phyloP scores from a whole-genome alignment of 2,329 filamentous ascomycete genomes.

The Ophiosphaerella narmari region DNA sequence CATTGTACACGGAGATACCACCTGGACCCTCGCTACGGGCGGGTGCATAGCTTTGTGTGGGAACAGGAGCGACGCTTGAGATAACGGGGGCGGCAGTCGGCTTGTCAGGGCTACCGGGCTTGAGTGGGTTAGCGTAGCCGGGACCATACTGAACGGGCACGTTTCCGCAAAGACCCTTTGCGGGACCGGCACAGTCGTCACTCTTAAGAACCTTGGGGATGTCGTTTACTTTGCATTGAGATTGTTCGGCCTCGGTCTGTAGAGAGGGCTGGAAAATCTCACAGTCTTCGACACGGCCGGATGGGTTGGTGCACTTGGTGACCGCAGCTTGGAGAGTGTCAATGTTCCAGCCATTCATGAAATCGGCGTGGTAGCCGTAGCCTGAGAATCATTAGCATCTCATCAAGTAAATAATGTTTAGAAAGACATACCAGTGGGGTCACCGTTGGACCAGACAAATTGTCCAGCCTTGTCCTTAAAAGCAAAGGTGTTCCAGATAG shows the following conservation, averaged over 20 bases:
- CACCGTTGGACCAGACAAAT: conserved; percentile 72
- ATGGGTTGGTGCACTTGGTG: conserved; percentile 71
- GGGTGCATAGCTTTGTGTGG: conserved; percentile 42
- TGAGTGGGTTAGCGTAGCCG: conserved; percentile 43
- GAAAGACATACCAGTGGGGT: conserved; percentile 68
- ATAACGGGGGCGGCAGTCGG: conserved; percentile 27
- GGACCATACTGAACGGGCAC: conserved; percentile 55
- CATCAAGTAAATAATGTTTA: neutral
- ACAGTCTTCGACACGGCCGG: conserved; percentile 75
- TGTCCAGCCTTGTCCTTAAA: conserved; percentile 58
- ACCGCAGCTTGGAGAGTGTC: conserved; percentile 69
- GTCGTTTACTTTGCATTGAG: conserved; percentile 65
- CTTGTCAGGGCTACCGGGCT: conserved; percentile 23
- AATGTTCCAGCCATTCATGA: conserved; percentile 72
- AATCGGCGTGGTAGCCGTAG: conserved; percentile 74
- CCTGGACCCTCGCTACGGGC: conserved; percentile 36
- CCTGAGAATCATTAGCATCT: conserved; percentile 52
- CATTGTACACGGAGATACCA: conserved; percentile 40
- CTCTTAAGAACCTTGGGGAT: conserved; percentile 58
- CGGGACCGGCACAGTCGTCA: conserved; percentile 65
- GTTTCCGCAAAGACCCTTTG: conserved; percentile 69
- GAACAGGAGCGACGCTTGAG: conserved; percentile 28
- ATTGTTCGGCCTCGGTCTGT: conserved; percentile 60
- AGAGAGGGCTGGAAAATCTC: conserved; percentile 65
- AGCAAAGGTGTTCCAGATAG: conserved; percentile 59